These are phyloP conservation scores for Metschnikowia sp. DNA, from an alignment of 805 yeast species.

Conservation along the genomic window DNA sequence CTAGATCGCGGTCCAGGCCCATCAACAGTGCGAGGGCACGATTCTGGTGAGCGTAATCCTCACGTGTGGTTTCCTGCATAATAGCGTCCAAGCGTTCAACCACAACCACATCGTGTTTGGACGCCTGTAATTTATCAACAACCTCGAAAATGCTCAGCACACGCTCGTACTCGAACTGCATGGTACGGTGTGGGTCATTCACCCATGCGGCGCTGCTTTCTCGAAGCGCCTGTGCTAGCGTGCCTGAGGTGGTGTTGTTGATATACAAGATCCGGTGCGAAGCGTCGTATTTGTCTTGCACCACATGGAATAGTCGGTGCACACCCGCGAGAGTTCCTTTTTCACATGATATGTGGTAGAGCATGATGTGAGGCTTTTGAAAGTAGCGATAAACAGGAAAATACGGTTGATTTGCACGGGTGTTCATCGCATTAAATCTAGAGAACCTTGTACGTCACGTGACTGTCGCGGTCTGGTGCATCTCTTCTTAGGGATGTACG, in stretches of 20 bases:
- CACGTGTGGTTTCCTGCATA: conserved; percentile 12
- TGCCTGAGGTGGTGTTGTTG: conserved; percentile 14
- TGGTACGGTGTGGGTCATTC: conserved; percentile 5
- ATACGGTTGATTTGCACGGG: no score
- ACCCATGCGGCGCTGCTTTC: conserved; percentile 10
- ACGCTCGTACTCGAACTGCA: conserved; percentile 15
- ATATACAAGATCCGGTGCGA: conserved; percentile 11
- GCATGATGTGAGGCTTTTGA: neutral
- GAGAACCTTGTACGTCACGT: no score
- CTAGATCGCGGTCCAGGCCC: conserved; percentile 2
- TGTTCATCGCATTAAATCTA: no score
- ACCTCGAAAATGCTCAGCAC: conserved; percentile 11
- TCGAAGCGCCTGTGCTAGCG: conserved; percentile 13
- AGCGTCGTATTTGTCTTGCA: conserved; percentile 1
- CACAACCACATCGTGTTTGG: conserved; percentile 9
- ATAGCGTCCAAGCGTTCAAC: conserved; percentile 17
- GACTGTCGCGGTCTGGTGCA: no score
- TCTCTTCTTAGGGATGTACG: no score
- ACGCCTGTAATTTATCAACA: neutral
- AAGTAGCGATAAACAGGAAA: no score
- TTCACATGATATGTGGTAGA: conserved; percentile 5
- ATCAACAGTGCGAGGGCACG: conserved; percentile 8
- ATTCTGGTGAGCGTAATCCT: conserved; percentile 11
- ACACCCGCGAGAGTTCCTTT: conserved; percentile 5
- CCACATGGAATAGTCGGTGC: conserved; percentile 7